These are phyloP conservation scores for Claviceps cyperi DNA, from an alignment of 2,329 filamentous ascomycete species.

Conservation along the genomic window DNA sequence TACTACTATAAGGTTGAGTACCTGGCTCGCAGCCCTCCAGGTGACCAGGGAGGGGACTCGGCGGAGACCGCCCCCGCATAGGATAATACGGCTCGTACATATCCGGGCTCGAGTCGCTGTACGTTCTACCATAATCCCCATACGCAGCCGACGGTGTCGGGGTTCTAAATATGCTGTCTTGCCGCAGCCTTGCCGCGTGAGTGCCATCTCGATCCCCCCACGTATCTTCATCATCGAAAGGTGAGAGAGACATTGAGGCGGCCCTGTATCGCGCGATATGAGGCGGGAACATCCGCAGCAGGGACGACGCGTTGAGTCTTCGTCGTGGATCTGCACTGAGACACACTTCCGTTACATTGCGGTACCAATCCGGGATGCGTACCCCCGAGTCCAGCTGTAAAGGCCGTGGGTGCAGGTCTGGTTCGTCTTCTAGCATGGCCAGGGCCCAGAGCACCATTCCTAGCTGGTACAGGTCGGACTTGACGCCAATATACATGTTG, in stretches of 20 bases:
- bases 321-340: slow-evolving; percentile 59
- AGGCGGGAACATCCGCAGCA: slow-evolving; percentile 54
- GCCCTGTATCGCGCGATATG: slow-evolving; percentile 5
- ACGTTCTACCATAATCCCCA: slow-evolving; percentile 25
- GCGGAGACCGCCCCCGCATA: slow-evolving; percentile 37
- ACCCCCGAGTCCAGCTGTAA: slow-evolving; percentile 43
- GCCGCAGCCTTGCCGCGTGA: slow-evolving; percentile 19
- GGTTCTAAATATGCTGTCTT: slow-evolving; percentile 22
- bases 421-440: slow-evolving; percentile 77
- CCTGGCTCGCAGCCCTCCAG: slow-evolving; percentile 22
- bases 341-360: slow-evolving; percentile 60
- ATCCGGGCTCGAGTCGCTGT: slow-evolving; percentile 20
- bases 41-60: slow-evolving; percentile 33
- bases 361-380: slow-evolving; percentile 67
- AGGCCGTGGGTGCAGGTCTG: slow-evolving; percentile 63
- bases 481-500: slow-evolving; percentile 94
- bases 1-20: slow-evolving; percentile 14
- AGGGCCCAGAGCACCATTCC: slow-evolving; percentile 96
- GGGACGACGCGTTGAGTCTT: slow-evolving; percentile 56
- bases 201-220: slow-evolving; percentile 15
- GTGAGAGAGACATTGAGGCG: slow-evolving; percentile 17
- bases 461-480: slow-evolving; percentile 89
- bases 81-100: slow-evolving; percentile 31
- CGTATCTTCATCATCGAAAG: slow-evolving; percentile 21
- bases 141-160: slow-evolving; percentile 29